Base-by-base conservation (phyloP, 495 filamentous ascomycete genomes). In the Amphirosellinia nigrospora region DNA sequence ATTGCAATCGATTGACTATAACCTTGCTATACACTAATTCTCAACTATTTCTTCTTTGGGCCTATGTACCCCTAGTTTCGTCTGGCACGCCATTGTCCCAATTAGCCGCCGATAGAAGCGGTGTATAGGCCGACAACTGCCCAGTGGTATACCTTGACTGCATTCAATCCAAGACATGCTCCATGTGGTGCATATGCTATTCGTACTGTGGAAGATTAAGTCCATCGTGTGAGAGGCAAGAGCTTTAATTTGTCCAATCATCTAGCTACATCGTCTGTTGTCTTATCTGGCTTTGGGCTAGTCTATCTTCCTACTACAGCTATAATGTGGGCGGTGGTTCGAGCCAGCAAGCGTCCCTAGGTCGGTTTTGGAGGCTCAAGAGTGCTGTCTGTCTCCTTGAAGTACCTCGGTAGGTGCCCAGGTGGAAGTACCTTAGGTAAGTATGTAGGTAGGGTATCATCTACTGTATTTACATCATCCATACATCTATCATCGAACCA, bases 351-450 rank as follows among this genome's bases (percentile, higher is more conserved):
- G 50, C 26, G 58, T 60, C 16, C n/a, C n/a, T n/a, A n/a, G n/a
- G n/a, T n/a, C n/a, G n/a, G 36, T 8, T 38, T 60, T 56, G 45
- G 64, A 66, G 64, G 64, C 64, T 66, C 64, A 66, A 66, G 50
- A 41, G n/a, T n/a, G n/a, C n/a, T n/a, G n/a, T n/a, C 50, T 15
- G 52, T 0, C 34, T 16, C 53, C 15, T 11, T 34, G 6, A 56
- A 34, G 52, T 56, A 39, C 48, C 32, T 59, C 19, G 6, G 16
- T 59, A 59, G 34, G 34, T 46, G 21, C 16, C 41, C 19, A 43
- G 4, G 39, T 3, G 3, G 3, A 39, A 1, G 3, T 19, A n/a
- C 4, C 53, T n/a, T 19, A 16, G 11, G 41, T 43, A 43, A 15
- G 0, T n/a, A 43, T 19, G 16, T n/a, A 48, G 16, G 11, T 48